These are phyloP conservation scores for Erythrophleum ivorense DNA, from an alignment of 331 rosid genomes.

Conservation along the genomic window DNA sequence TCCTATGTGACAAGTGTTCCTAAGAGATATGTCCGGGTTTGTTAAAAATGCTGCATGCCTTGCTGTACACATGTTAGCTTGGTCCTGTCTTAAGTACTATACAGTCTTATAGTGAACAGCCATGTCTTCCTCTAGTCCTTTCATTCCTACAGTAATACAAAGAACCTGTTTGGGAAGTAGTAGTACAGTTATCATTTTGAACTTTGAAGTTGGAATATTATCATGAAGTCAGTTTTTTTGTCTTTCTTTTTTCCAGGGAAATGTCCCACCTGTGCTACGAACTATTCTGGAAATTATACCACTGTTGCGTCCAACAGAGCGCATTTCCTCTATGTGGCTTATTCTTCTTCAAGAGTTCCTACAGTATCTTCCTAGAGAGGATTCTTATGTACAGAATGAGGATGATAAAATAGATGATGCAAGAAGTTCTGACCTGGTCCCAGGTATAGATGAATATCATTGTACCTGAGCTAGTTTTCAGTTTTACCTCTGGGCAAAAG, in stretches of 20 bases:
- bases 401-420: constrained; percentile 62
- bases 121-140: constrained; percentile 28
- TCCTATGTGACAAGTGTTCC: background rate
- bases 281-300: constrained; percentile 85
- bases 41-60: constrained; percentile 5
- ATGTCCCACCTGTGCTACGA: constrained; percentile 85
- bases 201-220: no score
- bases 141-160: background rate
- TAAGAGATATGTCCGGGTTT: background rate
- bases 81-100: constrained; percentile 4
- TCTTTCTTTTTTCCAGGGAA: constrained; percentile 63
- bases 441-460: constrained; percentile 50
- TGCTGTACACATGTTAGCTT: constrained; percentile 16
- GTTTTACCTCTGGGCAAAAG: constrained; percentile 30
- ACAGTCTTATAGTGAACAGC: constrained; percentile 10
- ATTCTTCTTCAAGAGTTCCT: constrained; percentile 75
- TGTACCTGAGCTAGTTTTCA: constrained; percentile 39
- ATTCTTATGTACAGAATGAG: constrained; percentile 60
- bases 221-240: constrained; percentile 9
- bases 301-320: constrained; percentile 71
- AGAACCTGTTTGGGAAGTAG: background rate
- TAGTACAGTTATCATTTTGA: constrained; percentile 13
- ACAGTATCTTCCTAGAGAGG: constrained; percentile 83
- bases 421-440: constrained; percentile 56
- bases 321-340: constrained; percentile 87